A percentile compares a stretch with the other conserved stretches of the same genome.
phyloP scores from a whole-genome alignment of 1,284 basidiomycete genomes.

The Taiwanofungus camphoratus region DNA sequence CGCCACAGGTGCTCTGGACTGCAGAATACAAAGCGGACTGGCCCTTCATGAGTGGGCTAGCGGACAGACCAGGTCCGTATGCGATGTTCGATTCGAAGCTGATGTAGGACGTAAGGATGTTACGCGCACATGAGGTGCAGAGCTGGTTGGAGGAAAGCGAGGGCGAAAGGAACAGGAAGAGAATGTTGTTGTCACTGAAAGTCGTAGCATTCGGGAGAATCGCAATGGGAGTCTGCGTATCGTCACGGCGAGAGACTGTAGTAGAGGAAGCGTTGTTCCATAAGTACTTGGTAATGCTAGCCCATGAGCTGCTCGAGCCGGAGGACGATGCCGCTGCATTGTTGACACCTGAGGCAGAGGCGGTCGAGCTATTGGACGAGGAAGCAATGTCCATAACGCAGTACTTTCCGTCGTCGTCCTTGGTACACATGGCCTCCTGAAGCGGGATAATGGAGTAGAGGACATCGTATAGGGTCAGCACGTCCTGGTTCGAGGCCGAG shows the following conservation, averaged over 20 bases:
- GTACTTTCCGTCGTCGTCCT: conserved; percentile 63
- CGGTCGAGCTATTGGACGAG: conserved; percentile 14
- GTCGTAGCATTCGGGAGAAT: conserved; percentile 63
- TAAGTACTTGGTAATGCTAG: conserved; percentile 18
- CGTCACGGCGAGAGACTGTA: conserved; percentile 21
- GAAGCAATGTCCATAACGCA: conserved; percentile 40
- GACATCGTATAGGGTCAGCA: conserved; percentile 69
- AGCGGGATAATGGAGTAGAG: conserved; percentile 71
- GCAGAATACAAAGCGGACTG: conserved; percentile 63
- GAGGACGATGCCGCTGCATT: no score
- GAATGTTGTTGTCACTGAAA: conserved; percentile 58
- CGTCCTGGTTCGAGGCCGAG: conserved; percentile 38
- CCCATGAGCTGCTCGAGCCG: conserved; percentile 9
- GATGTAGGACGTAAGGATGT: conserved; percentile 71
- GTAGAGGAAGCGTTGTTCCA: conserved; percentile 8
- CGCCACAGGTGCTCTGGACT: conserved; percentile 54
- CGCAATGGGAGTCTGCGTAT: conserved; percentile 26
- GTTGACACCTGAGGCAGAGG: conserved; percentile 10
- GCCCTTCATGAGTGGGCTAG: conserved; percentile 59
- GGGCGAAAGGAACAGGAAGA: conserved; percentile 75
- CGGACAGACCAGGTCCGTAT: conserved; percentile 68
- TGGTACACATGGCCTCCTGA: conserved; percentile 63
- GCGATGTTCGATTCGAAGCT: conserved; percentile 63
- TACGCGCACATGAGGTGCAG: conserved; percentile 79
- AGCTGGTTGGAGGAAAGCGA: conserved; percentile 44